A percentile compares a stretch with the other conserved stretches of the same genome.
Conservation (phyloP, 2,329 filamentous ascomycete species). For the Aspergillus fructus region DNA sequence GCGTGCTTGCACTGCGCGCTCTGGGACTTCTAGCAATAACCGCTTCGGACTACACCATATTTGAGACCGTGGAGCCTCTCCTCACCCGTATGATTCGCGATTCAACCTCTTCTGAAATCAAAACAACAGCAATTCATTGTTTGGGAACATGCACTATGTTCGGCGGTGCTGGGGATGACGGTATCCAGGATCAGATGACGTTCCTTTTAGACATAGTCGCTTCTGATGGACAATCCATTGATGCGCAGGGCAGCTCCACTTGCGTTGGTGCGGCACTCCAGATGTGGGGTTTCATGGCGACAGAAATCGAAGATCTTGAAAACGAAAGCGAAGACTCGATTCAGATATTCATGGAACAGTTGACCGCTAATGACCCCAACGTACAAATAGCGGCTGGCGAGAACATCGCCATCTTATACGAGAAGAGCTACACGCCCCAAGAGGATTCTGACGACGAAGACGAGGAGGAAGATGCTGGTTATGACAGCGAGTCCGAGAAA, state of each 20-base stretch:
- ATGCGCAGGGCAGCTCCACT: slow-evolving; percentile 67
- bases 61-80: slow-evolving; percentile 58
- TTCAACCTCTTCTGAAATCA: slow-evolving; percentile 63
- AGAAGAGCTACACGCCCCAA: slow-evolving; percentile 63
- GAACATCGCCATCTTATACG: slow-evolving; percentile 80
- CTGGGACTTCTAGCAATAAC: slow-evolving; percentile 70
- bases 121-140: slow-evolving; percentile 70
- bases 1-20: slow-evolving; percentile 68
- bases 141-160: slow-evolving; percentile 73
- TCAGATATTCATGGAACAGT: slow-evolving; percentile 80
- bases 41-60: slow-evolving; percentile 63
- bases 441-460: slow-evolving; percentile 59
- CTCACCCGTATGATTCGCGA: slow-evolving; percentile 67
- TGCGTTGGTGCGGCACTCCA: slow-evolving; percentile 74
- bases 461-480: slow-evolving; percentile 57
- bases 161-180: slow-evolving; percentile 68
- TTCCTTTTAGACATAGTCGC: slow-evolving; percentile 76
- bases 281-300: slow-evolving; percentile 78
- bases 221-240: slow-evolving; percentile 72
- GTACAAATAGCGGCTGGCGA: slow-evolving; percentile 77
- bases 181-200: slow-evolving; percentile 69
- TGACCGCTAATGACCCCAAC: slow-evolving; percentile 69
- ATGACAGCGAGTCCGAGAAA: slow-evolving; percentile 44
- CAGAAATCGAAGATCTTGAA: slow-evolving; percentile 72
- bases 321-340: slow-evolving; percentile 69